A percentile compares a stretch with the other conserved stretches of the same genome.
These are phyloP conservation scores for Verbascum thapsus DNA, from an alignment of 257 asterid species.

Conservation along the genomic window DNA sequence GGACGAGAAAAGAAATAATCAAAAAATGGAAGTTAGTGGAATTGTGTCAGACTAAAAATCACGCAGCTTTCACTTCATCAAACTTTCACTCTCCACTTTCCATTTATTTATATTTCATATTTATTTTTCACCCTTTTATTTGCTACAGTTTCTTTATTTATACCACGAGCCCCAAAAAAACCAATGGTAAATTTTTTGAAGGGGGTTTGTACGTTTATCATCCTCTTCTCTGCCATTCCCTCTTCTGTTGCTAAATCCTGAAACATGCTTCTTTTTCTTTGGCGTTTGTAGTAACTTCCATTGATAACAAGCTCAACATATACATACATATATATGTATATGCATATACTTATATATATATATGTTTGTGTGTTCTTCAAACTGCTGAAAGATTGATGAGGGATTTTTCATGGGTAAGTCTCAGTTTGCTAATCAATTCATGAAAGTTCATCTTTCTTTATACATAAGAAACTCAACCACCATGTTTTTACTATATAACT, in stretches of 20 bases:
- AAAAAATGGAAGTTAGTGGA: constrained; percentile 47
- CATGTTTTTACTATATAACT: constrained; percentile 32
- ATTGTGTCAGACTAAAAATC: constrained; percentile 38
- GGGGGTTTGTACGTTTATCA: constrained; percentile 29
- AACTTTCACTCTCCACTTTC: constrained; percentile 27
- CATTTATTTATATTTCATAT: too few species aligned
- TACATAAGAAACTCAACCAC: constrained; percentile 41
- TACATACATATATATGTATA: too few species aligned
- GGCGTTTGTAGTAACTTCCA: constrained; percentile 48
- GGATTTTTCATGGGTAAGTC: constrained; percentile 43
- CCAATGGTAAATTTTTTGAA: constrained; percentile 21
- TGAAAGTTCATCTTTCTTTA: constrained; percentile 20
- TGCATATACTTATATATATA: too few species aligned
- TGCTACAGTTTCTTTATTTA: too few species aligned
- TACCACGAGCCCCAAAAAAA: background rate
- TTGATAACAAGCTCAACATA: constrained; percentile 35
- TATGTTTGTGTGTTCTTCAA: background rate
- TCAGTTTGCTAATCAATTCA: background rate
- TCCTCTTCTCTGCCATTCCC: constrained; percentile 38
- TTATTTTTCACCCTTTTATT: too few species aligned
- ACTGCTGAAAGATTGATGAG: constrained; percentile 24
- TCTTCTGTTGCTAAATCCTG: constrained; percentile 51
- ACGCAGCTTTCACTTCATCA: constrained; percentile 12
- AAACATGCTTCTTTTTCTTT: constrained; percentile 38
- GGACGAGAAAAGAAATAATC: constrained; percentile 1